Percentiles rank a stretch among this genome's conserved stretches.
These are phyloP conservation scores for Aspergillus arachidicola DNA, from an alignment of 2,329 filamentous ascomycete genomes.

Conservation along the genomic window DNA sequence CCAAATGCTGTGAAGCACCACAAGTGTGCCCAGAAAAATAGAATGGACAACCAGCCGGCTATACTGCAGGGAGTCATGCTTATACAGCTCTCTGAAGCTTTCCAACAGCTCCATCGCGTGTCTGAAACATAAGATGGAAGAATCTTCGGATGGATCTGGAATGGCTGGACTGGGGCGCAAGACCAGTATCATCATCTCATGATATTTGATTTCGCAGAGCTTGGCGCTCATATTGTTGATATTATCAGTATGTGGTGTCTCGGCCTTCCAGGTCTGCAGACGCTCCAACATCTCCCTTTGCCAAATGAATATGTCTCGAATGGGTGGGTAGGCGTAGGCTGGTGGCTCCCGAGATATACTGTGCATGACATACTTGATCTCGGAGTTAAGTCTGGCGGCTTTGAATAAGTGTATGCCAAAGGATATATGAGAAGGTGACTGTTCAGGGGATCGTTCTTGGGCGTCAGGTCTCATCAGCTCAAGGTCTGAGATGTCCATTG, in stretches of 20 bases:
- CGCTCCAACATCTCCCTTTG: conserved; percentile 46
- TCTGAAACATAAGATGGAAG: conserved; percentile 45
- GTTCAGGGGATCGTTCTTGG: conserved; percentile 12
- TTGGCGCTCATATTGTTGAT: conserved; percentile 15
- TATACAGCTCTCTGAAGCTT: conserved; percentile 49
- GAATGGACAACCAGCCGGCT: conserved; percentile 55
- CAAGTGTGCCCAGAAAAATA: conserved; percentile 52
- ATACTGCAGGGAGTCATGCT: conserved; percentile 49
- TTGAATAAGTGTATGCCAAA: conserved; percentile 54
- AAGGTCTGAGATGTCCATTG: conserved; percentile 17
- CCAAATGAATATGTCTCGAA: conserved; percentile 51
- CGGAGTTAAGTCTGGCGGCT: conserved; percentile 52
- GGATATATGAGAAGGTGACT: conserved; percentile 36
- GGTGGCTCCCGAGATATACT: conserved; percentile 54
- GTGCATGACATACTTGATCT: conserved; percentile 61
- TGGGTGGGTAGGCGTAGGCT: conserved; percentile 52
- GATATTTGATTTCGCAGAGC: conserved; percentile 51
- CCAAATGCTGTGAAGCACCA: conserved; percentile 56
- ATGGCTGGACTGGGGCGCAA: conserved; percentile 57
- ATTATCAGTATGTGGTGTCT: conserved; percentile 36
- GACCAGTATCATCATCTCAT: conserved; percentile 53
- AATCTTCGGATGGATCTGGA: conserved; percentile 49
- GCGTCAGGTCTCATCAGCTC: background rate
- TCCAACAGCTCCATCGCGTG: conserved; percentile 48
- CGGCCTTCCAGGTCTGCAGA: conserved; percentile 45